Evolutionary conservation across 768 basidiomycete genomes (phyloP).

Genomic region (Tylopilus vinaceipallidus): DNA sequence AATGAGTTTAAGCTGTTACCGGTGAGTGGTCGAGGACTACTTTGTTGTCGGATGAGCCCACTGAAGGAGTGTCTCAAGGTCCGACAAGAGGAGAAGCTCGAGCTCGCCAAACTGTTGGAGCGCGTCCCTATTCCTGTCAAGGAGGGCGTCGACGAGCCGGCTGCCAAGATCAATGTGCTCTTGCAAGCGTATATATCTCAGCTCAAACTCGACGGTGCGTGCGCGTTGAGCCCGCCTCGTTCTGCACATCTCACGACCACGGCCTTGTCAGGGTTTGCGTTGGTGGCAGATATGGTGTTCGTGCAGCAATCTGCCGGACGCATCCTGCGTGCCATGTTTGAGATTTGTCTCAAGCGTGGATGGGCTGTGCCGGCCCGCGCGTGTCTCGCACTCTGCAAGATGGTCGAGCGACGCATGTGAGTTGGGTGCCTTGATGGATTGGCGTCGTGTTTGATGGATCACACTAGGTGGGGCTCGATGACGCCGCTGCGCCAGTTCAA

Average conservation of each 20-base stretch:
- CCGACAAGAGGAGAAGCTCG: constrained; percentile 82
- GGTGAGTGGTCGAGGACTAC: constrained; percentile 34
- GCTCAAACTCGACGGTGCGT: constrained; percentile 81
- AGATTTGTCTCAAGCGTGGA: constrained; percentile 96
- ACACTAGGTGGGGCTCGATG: constrained; percentile 92
- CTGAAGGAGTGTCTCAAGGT: constrained; percentile 38
- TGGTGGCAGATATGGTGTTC: constrained; percentile 92
- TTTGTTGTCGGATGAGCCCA: not conserved
- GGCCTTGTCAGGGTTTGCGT: constrained; percentile 59
- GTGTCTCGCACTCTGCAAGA: constrained; percentile 92
- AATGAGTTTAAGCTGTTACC: constrained; percentile 95
- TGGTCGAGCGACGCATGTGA: constrained; percentile 85
- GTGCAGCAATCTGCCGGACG: constrained; percentile 97
- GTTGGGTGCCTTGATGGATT: constrained; percentile 20
- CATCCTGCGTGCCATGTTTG: constrained; percentile 95
- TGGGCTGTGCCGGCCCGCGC: constrained; percentile 95
- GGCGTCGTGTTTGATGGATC: not conserved
- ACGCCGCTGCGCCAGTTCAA: constrained; percentile 96
- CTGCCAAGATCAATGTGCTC: constrained; percentile 95
- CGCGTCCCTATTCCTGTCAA: constrained; percentile 97
- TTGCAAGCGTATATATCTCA: constrained; percentile 94
- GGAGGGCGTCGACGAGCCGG: constrained; percentile 93
- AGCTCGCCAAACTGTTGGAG: constrained; percentile 86
- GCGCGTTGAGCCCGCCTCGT: not conserved
- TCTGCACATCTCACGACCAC: not conserved